Conservation (phyloP, 495 filamentous ascomycete genomes). For the Tuber indicum region DNA sequence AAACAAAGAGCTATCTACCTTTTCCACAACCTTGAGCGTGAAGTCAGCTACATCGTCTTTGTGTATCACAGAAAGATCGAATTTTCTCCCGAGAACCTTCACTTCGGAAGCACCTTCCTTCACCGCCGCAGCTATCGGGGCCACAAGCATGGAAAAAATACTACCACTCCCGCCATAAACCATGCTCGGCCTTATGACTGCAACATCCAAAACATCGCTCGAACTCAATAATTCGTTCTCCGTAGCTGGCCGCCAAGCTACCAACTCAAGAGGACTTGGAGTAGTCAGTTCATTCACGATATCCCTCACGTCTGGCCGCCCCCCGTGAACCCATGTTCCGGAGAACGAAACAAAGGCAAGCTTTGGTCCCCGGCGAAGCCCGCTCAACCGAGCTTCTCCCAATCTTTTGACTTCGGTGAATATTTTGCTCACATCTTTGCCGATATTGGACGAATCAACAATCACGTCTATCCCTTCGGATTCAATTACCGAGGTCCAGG, state of each 20-base stretch:
- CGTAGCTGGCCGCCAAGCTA: constrained; percentile 7
- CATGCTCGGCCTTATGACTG: constrained; percentile 4
- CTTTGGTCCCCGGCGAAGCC: constrained; percentile 5
- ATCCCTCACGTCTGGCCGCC: background rate
- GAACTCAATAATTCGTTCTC: constrained; percentile 2
- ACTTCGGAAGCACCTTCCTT: background rate
- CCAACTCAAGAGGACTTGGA: background rate
- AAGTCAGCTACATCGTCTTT: constrained; percentile 12
- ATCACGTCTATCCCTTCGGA: background rate
- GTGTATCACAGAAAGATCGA: constrained; percentile 7
- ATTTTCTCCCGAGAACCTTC: constrained; percentile 4
- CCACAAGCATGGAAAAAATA: background rate
- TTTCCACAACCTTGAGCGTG: constrained; percentile 8
- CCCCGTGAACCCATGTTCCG: constrained; percentile 12
- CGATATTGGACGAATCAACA: background rate
- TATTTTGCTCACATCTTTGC: background rate
- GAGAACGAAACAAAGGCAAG: constrained; percentile 5
- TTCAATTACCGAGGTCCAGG: constrained; percentile 4
- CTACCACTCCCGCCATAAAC: constrained; percentile 5
- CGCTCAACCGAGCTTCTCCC: background rate
- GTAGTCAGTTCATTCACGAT: constrained; percentile 7
- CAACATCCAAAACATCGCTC: constrained; percentile 10
- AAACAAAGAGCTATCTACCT: background rate
- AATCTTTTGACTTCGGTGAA: background rate
- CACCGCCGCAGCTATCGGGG: background rate